Conservation (phyloP, 495 filamentous ascomycete species). For the Neurospora sp. region DNA sequence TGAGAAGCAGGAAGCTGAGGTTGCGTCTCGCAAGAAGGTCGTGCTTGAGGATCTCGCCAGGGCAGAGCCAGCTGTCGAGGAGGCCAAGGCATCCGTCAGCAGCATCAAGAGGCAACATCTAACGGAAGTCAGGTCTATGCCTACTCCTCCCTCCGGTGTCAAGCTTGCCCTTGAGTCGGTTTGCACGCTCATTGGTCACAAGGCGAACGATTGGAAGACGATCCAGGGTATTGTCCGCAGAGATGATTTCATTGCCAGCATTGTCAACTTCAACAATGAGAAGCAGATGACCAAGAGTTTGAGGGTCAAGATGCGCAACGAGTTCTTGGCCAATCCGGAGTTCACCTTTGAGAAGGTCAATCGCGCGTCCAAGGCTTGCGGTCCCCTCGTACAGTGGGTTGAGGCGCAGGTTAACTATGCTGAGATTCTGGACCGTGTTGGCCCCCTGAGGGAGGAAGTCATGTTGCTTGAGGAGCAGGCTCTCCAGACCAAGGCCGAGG, state of each 20-base stretch:
- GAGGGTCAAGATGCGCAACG: conserved; percentile 80
- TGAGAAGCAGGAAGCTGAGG: conserved; percentile 82
- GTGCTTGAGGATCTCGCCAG: conserved; percentile 80
- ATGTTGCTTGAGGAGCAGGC: conserved; percentile 76
- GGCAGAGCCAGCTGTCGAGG: conserved; percentile 86
- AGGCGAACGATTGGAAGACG: conserved; percentile 78
- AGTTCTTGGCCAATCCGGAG: conserved; percentile 82
- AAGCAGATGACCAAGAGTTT: conserved; percentile 79
- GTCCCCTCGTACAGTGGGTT: conserved; percentile 95
- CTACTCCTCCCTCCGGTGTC: conserved; percentile 79
- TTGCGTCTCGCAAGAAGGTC: conserved; percentile 71
- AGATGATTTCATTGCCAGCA: conserved; percentile 96
- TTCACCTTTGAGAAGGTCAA: conserved; percentile 95
- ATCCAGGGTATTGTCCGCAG: conserved; percentile 78
- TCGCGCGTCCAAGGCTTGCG: conserved; percentile 91
- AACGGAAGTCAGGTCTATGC: conserved; percentile 96
- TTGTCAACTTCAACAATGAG: conserved; percentile 95
- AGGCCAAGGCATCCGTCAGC: conserved; percentile 89
- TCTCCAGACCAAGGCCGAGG: conserved; percentile 86
- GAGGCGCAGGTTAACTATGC: conserved; percentile 96
- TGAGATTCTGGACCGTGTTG: conserved; percentile 89
- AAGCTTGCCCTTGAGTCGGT: conserved; percentile 90
- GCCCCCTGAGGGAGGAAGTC: conserved; percentile 87
- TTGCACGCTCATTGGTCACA: conserved; percentile 87
- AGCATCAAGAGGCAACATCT: conserved; percentile 96